Evolutionary conservation across 805 yeast genomes (phyloP), one percentile per base, ranked within the genome.

Genomic region (Metschnikowia proteae): DNA sequence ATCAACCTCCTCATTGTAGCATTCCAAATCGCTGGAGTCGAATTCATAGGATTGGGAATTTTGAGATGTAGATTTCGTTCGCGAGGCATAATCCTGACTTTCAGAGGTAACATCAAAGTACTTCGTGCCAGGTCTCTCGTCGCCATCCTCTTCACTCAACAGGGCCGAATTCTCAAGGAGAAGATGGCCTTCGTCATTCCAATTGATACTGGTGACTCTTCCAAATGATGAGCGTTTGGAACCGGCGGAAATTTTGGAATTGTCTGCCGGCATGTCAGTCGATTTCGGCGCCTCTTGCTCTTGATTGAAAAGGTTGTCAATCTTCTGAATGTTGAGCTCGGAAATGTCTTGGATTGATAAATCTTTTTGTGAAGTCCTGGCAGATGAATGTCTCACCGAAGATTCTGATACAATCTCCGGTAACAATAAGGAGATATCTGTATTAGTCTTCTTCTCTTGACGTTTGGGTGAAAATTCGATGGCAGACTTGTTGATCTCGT

Each of bases 1-100:
- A 8, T 68, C 62, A n/a, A 73, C 63, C 36, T 72, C 76, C 3
- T 70, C 73, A 49, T 68, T 67, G 52, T 67, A 70, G 37, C 65
- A 62, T 3, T 72, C 69, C 17, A 72, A 49, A 48, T 71, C 70
- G 47, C 75, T 68, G 27, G 71, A 49, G 26, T 43, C 46, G 23
- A 48, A 42, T 9, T 46, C 55, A 25, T 47, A 39, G 2, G 56
- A 53, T 6, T 43, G 45, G 5, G 54, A 37, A 26, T 31, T 29
- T 26, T 29, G 37, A 32, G 40, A 32, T 33, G 46, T 25, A 28
- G 22, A 31, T 32, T 46, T 35, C 13, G 45, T 11, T 33, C 33
- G 38, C 4, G 45, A 32, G 11, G 17, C 36, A 38, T 6, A 33
- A 25, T 26, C 37, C 33, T 10, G 46, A 17, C 7, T 44, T 30